A percentile compares a stretch with the other conserved stretches of the same genome.
phyloP scores from a whole-genome alignment of 2,329 filamentous ascomycete genomes.

The Aureobasidium sp. region DNA sequence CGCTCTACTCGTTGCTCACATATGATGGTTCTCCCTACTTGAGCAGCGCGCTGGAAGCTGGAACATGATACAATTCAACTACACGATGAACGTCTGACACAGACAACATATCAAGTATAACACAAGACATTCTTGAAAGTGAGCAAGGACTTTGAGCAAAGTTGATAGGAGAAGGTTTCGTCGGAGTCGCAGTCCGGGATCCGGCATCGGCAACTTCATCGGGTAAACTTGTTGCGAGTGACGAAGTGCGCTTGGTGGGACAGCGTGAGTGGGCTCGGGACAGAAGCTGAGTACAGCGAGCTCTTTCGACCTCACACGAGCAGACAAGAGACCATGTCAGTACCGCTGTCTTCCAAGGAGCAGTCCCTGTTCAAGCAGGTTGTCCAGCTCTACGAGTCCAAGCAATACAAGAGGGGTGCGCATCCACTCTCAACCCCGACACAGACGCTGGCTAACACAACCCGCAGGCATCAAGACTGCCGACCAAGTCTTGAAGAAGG shows the following conservation, averaged over 20 bases:
- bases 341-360: slow-evolving; percentile 77
- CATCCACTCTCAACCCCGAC: slow-evolving; percentile 9
- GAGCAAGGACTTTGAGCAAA: background rate
- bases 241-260: background rate
- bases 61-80: background rate
- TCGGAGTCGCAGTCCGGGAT: background rate
- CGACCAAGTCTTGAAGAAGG: slow-evolving; percentile 92
- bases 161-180: background rate
- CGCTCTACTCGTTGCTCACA: background rate
- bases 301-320: background rate
- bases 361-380: slow-evolving; percentile 88
- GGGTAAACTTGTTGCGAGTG: slow-evolving; percentile 3
- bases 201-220: background rate
- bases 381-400: slow-evolving; percentile 93
- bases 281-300: background rate
- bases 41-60: too few relatives aligned
- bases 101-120: background rate
- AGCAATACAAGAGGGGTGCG: slow-evolving; percentile 85
- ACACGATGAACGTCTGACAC: too few relatives aligned
- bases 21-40: background rate
- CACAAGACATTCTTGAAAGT: background rate
- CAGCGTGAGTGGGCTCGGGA: background rate
- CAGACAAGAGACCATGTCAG: slow-evolving; percentile 14
- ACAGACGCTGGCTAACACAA: slow-evolving; percentile 18
- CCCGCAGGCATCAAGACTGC: slow-evolving; percentile 75